Conservation (phyloP, 257 asterid species). For the Paraleonurus japonicus region DNA sequence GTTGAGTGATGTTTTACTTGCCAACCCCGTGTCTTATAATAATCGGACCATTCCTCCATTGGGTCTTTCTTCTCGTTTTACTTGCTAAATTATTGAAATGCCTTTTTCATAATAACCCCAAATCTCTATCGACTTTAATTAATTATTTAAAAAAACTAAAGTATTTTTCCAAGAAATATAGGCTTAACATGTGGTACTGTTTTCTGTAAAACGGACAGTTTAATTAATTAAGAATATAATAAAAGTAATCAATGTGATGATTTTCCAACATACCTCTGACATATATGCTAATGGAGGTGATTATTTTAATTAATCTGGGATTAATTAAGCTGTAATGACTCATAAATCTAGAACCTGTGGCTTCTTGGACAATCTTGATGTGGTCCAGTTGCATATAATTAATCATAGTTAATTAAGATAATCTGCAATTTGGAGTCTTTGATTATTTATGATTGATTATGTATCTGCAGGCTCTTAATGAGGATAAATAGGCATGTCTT, state of each 20-base stretch:
- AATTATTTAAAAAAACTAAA: not conserved
- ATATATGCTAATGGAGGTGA: conserved; percentile 32
- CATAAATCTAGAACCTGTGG: conserved; percentile 26
- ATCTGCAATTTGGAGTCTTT: conserved; percentile 20
- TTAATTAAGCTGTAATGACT: conserved; percentile 16
- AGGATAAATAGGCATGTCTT: conserved; percentile 25
- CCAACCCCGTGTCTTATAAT: conserved; percentile 18
- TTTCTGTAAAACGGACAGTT: conserved; percentile 21
- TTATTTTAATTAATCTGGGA: conserved; percentile 17
- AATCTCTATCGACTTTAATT: conserved; percentile 15
- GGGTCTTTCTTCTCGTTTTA: conserved; percentile 11
- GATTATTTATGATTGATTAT: conserved; percentile 23
- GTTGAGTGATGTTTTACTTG: conserved; percentile 22
- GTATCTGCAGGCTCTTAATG: conserved; percentile 13
- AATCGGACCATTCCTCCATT: not conserved
- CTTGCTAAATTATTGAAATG: conserved; percentile 23
- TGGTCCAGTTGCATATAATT: conserved; percentile 17
- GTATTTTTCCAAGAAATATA: conserved; percentile 14
- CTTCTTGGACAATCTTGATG: conserved; percentile 34
- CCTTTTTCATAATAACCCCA: conserved; percentile 1
- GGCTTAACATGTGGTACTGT: conserved; percentile 29
- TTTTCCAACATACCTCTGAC: conserved; percentile 35
- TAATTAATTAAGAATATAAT: conserved; percentile 5
- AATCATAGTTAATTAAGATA: conserved; percentile 21
- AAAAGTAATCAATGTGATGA: conserved; percentile 20